Conservation (phyloP, 1,139 yeast genomes). For the Suhomyces atakaporum region DNA sequence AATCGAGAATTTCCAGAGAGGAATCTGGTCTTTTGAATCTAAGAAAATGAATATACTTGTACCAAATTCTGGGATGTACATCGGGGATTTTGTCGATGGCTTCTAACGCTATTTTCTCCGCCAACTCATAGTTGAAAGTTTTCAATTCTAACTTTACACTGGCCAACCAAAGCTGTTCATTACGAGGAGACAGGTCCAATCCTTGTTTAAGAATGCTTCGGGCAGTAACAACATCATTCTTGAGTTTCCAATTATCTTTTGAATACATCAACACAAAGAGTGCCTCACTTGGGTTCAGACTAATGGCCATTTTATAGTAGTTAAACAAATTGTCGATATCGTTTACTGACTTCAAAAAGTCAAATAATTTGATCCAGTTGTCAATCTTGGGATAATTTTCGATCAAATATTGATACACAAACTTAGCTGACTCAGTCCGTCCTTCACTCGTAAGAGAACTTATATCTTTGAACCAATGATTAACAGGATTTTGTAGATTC, state of each 20-base stretch:
- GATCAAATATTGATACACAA: constrained; percentile 52
- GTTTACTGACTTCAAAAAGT: constrained; percentile 40
- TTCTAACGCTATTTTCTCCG: constrained; percentile 43
- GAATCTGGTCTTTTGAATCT: constrained; percentile 29
- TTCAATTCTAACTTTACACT: constrained; percentile 62
- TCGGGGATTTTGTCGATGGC: constrained; percentile 37
- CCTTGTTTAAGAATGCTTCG: constrained; percentile 54
- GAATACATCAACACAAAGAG: constrained; percentile 69
- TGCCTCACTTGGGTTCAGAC: constrained; percentile 49
- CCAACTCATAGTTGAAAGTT: constrained; percentile 37
- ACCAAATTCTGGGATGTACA: constrained; percentile 56
- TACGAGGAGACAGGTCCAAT: constrained; percentile 37
- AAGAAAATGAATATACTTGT: constrained; percentile 60
- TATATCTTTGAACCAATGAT: constrained; percentile 47
- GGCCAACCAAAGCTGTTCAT: constrained; percentile 69
- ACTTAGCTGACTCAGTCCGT: constrained; percentile 39
- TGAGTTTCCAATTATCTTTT: constrained; percentile 60
- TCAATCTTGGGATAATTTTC: constrained; percentile 47
- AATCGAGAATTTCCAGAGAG: constrained; percentile 33
- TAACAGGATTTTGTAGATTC: constrained; percentile 6
- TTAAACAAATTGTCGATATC: constrained; percentile 37
- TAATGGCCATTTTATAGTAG: constrained; percentile 54
- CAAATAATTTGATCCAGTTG: constrained; percentile 58
- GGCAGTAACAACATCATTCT: constrained; percentile 52
- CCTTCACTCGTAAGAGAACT: constrained; percentile 29